Percentiles rank a stretch among this genome's conserved stretches.
Evolutionary conservation across 1,284 basidiomycete species (phyloP).

Genomic region (Cutaneotrichosporon sp.): DNA sequence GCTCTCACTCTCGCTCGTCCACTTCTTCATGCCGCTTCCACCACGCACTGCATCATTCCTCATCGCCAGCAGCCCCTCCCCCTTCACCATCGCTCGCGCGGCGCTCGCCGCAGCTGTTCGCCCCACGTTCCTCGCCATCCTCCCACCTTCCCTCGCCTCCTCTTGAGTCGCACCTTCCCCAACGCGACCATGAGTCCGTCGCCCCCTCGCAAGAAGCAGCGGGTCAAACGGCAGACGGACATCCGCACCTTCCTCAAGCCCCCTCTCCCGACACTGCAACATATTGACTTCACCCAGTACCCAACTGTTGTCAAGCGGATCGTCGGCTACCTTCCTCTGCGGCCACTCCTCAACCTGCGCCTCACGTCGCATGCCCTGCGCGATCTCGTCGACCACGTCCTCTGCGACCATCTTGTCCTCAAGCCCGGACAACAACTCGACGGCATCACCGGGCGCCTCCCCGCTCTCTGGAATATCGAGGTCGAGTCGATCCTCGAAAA

Average conservation of each 20-base stretch:
- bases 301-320: neutral
- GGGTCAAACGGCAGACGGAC: neutral
- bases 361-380: neutral
- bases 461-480: neutral
- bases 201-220: constrained; percentile 1
- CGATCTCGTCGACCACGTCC: neutral
- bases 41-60: neutral
- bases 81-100: neutral
- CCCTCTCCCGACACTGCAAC: neutral
- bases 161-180: too few species aligned
- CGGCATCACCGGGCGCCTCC: neutral
- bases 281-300: neutral
- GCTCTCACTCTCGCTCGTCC: neutral
- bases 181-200: neutral
- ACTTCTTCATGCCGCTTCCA: neutral
- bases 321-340: neutral
- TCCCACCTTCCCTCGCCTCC: neutral
- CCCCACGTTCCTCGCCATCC: neutral
- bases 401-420: constrained; percentile 4
- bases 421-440: neutral
- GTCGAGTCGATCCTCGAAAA: neutral
- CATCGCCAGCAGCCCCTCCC: neutral
- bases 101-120: neutral
- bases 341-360: neutral
- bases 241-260: neutral